Conservation (phyloP, 108 stramenopile genomes). For the Conticribra guillardii region DNA sequence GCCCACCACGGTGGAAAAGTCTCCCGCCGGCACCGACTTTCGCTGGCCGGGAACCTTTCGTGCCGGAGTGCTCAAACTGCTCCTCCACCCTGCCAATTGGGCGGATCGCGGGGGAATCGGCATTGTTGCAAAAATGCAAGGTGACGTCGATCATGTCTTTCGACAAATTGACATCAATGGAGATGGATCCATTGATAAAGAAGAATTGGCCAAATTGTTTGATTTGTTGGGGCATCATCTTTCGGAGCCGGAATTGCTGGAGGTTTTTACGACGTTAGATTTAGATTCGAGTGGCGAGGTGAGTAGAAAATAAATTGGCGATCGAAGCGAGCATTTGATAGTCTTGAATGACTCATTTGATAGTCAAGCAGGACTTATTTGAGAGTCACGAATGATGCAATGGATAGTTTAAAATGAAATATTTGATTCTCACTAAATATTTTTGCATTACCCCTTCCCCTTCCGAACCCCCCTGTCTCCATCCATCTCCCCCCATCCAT, state of each 20-base stretch:
- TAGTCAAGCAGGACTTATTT: too few species aligned
- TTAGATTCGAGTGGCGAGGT: constrained; percentile 69
- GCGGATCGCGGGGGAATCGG: constrained; percentile 73
- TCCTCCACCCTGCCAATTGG: constrained; percentile 68
- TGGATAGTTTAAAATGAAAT: too few species aligned
- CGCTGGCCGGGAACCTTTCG: constrained; percentile 63
- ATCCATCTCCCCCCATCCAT: too few species aligned
- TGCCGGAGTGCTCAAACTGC: constrained; percentile 73
- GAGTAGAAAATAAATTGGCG: constrained; percentile 16
- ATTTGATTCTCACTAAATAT: background rate
- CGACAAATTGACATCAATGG: constrained; percentile 66
- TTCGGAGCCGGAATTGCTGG: constrained; percentile 51
- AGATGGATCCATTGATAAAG: constrained; percentile 65
- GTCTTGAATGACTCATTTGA: background rate
- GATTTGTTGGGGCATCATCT: constrained; percentile 57
- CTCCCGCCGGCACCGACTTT: constrained; percentile 3
- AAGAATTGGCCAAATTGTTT: constrained; percentile 73
- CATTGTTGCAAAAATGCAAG: constrained; percentile 75
- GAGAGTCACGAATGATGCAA: too few species aligned
- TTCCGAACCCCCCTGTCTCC: too few species aligned
- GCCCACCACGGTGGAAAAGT: background rate
- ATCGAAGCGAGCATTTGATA: background rate
- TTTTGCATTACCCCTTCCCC: background rate
- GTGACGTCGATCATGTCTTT: constrained; percentile 79
- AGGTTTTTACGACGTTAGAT: constrained; percentile 68